These are phyloP conservation scores for Debaryomycetaceae sp. DNA, from an alignment of 1,139 yeast species.

Conservation along the genomic window DNA sequence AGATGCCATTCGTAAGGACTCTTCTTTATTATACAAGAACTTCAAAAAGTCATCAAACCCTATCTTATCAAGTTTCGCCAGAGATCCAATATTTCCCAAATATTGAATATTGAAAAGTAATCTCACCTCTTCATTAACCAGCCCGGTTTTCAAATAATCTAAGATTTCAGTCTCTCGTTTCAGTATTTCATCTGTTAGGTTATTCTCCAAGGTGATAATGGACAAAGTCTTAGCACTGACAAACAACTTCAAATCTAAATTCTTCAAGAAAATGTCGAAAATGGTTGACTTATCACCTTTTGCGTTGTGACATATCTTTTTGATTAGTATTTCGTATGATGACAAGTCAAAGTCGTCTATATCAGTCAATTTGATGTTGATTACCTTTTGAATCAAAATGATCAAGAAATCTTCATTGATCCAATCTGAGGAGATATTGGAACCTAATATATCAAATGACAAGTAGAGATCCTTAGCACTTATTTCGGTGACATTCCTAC, in stretches of 20 bases:
- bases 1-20: slow-evolving; percentile 40
- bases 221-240: slow-evolving; percentile 41
- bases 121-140: slow-evolving; percentile 12
- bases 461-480: slow-evolving; percentile 6
- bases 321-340: slow-evolving; percentile 7
- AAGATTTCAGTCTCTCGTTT: slow-evolving; percentile 28
- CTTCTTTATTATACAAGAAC: slow-evolving; percentile 29
- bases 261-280: slow-evolving; percentile 11
- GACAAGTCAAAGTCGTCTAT: slow-evolving; percentile 8
- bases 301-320: slow-evolving; percentile 9
- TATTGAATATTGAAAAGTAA: slow-evolving; percentile 34
- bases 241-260: slow-evolving; percentile 16
- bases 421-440: slow-evolving; percentile 4
- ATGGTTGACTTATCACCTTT: slow-evolving; percentile 6
- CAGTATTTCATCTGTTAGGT: slow-evolving; percentile 25
- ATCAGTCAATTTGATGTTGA: slow-evolving; percentile 7
- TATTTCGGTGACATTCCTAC: slow-evolving; percentile 1
- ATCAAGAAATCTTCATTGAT: slow-evolving; percentile 2
- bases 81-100: slow-evolving; percentile 46
- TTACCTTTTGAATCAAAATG: slow-evolving; percentile 3
- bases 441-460: slow-evolving; percentile 7
- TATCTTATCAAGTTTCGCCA: slow-evolving; percentile 18
- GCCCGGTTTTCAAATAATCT: slow-evolving; percentile 18
- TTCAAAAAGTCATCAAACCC: slow-evolving; percentile 28
- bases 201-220: slow-evolving; percentile 31